Evolutionary conservation across 148 eudicot species (phyloP).

Genomic region (Spergularia marina): DNA sequence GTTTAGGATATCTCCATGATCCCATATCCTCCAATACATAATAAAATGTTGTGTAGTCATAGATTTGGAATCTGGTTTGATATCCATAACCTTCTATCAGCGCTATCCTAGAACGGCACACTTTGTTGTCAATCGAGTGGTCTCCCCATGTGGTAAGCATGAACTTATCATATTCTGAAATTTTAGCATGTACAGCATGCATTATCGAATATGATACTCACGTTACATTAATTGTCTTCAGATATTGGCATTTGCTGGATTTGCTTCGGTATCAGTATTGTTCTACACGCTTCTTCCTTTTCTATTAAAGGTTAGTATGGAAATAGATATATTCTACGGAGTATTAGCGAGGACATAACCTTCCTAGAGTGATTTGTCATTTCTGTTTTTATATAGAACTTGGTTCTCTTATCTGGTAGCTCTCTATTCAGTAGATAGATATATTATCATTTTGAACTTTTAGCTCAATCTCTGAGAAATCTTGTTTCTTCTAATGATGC

Average conservation of each 20-base stretch:
- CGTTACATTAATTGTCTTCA: slow-evolving; percentile 27
- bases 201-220: not conserved
- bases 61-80: slow-evolving; percentile 13
- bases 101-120: slow-evolving; percentile 54
- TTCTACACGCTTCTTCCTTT: slow-evolving; percentile 61
- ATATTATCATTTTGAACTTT: not conserved
- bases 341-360: not conserved
- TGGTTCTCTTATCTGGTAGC: not conserved
- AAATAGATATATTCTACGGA: too few relatives aligned
- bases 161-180: not conserved
- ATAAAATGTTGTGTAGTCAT: not conserved
- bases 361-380: not conserved
- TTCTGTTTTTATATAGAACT: not conserved
- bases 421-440: not conserved
- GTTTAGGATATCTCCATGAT: too few relatives aligned
- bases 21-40: too few relatives aligned
- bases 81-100: slow-evolving; percentile 45
- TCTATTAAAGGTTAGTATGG: slow-evolving; percentile 51
- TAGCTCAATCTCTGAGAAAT: not conserved
- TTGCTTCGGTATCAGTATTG: slow-evolving; percentile 47
- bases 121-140: slow-evolving; percentile 64
- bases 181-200: not conserved
- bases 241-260: slow-evolving; percentile 64
- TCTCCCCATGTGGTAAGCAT: slow-evolving; percentile 63
- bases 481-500: slow-evolving; percentile 12